Evolutionary conservation across 2,329 filamentous ascomycete genomes (phyloP).

Genomic region (Aspergillus vadensis): DNA sequence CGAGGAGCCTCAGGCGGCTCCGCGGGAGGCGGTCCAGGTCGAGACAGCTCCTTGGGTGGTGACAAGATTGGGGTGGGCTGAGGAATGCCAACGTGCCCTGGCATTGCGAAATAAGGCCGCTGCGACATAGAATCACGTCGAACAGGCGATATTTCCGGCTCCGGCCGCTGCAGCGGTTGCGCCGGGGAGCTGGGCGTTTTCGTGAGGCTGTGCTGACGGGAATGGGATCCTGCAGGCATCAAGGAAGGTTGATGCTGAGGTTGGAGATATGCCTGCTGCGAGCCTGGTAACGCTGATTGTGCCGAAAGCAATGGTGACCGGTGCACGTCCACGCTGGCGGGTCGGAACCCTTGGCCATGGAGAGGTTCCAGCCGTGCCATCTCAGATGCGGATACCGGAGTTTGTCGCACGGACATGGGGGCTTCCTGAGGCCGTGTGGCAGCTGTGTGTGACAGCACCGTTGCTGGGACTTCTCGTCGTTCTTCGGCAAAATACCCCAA

Average conservation of each 20-base stretch:
- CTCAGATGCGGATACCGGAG: slow-evolving; percentile 32
- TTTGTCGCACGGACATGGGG: slow-evolving; percentile 34
- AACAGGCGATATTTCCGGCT: slow-evolving; percentile 37
- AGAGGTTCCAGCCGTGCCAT: slow-evolving; percentile 39
- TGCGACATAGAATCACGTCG: slow-evolving; percentile 41
- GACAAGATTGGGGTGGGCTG: slow-evolving; percentile 35
- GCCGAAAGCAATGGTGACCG: slow-evolving; percentile 26
- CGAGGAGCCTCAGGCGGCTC: slow-evolving; percentile 40
- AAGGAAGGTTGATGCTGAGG: slow-evolving; percentile 30
- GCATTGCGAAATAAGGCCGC: slow-evolving; percentile 35
- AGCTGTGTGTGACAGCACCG: slow-evolving; percentile 27
- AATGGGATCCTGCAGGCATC: slow-evolving; percentile 34
- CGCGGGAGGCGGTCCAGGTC: slow-evolving; percentile 35
- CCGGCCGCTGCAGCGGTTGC: slow-evolving; percentile 31
- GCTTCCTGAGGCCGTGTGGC: slow-evolving; percentile 32
- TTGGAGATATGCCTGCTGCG: slow-evolving; percentile 34
- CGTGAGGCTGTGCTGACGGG: slow-evolving; percentile 39
- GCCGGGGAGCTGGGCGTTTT: slow-evolving; percentile 40
- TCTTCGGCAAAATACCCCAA: slow-evolving; percentile 50
- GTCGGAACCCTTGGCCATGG: slow-evolving; percentile 25
- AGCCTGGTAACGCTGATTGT: slow-evolving; percentile 19
- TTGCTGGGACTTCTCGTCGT: slow-evolving; percentile 33
- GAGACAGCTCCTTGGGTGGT: slow-evolving; percentile 40
- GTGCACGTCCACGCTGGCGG: slow-evolving; percentile 24
- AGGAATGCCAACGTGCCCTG: slow-evolving; percentile 27